phyloP scores from a whole-genome alignment of 1,284 basidiomycete species.

The Boletus semigastroideus region DNA sequence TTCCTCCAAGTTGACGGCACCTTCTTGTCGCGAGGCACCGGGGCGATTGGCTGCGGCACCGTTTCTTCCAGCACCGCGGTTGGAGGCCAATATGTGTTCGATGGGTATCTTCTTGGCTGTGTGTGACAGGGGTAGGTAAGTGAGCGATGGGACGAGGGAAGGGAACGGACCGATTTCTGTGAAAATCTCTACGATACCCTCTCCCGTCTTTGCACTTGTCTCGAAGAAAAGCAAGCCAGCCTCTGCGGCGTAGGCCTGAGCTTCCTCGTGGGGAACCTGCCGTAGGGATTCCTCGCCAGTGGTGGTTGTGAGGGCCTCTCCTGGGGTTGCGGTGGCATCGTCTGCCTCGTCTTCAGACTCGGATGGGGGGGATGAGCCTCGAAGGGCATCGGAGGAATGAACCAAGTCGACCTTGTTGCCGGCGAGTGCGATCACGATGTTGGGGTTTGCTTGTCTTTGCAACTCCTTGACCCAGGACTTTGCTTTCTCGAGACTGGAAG shows the following conservation, averaged over 20 bases:
- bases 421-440: conserved; percentile 96
- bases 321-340: conserved; percentile 84
- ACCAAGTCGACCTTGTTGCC: conserved; percentile 97
- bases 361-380: conserved; percentile 46
- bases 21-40: conserved; percentile 52
- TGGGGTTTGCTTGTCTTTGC: conserved; percentile 97
- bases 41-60: conserved; percentile 56
- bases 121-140: conserved; percentile 12
- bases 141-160: conserved; percentile 3
- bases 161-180: conserved; percentile 86
- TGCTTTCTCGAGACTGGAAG: conserved; percentile 94
- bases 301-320: conserved; percentile 54
- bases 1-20: conserved; percentile 72
- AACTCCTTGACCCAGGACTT: conserved; percentile 99
- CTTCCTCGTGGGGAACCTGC: conserved; percentile 92
- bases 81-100: conserved; percentile 85
- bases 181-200: conserved; percentile 95
- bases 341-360: conserved; percentile 82
- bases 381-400: conserved; percentile 58
- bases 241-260: conserved; percentile 94
- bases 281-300: conserved; percentile 70
- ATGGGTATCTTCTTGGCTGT: conserved; percentile 95
- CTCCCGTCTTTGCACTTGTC: conserved; percentile 97
- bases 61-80: conserved; percentile 59
- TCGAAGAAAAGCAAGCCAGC: conserved; percentile 95